Conservation (phyloP, 257 asterid species). For the Solanum piurae region DNA sequence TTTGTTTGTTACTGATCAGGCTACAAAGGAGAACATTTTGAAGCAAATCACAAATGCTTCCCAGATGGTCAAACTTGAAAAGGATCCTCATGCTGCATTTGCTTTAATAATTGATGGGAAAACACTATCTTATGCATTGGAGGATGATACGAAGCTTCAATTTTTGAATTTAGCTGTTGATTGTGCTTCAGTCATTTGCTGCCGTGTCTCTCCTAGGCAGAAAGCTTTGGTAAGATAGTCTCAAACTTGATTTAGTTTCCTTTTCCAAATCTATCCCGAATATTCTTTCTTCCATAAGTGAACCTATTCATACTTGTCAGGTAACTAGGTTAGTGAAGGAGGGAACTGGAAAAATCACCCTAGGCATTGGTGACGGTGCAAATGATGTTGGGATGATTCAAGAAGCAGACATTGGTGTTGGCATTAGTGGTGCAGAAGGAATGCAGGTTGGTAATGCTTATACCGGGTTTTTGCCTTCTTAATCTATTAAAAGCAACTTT, state of each 20-base stretch:
- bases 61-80: constrained; percentile 74
- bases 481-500: neutral
- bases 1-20: constrained; percentile 25
- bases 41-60: constrained; percentile 74
- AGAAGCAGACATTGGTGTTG: constrained; percentile 99
- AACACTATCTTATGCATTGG: constrained; percentile 67
- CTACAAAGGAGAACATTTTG: constrained; percentile 58
- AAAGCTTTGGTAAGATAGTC: constrained; percentile 66
- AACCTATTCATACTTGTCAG: constrained; percentile 16
- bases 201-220: constrained; percentile 98
- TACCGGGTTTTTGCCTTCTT: neutral
- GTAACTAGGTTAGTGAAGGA: constrained; percentile 92
- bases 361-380: constrained; percentile 99
- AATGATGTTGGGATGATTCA: constrained; percentile 99
- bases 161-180: constrained; percentile 78
- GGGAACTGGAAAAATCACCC: constrained; percentile 90
- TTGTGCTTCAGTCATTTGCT: constrained; percentile 98
- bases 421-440: constrained; percentile 99
- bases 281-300: neutral
- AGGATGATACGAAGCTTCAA: constrained; percentile 68
- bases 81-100: constrained; percentile 95
- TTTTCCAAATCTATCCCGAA: neutral
- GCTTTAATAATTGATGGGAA: constrained; percentile 95
- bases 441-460: constrained; percentile 74
- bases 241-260: neutral